These are phyloP conservation scores for Fusarium sp. DNA, from an alignment of 2,329 filamentous ascomycete genomes.

Conservation along the genomic window DNA sequence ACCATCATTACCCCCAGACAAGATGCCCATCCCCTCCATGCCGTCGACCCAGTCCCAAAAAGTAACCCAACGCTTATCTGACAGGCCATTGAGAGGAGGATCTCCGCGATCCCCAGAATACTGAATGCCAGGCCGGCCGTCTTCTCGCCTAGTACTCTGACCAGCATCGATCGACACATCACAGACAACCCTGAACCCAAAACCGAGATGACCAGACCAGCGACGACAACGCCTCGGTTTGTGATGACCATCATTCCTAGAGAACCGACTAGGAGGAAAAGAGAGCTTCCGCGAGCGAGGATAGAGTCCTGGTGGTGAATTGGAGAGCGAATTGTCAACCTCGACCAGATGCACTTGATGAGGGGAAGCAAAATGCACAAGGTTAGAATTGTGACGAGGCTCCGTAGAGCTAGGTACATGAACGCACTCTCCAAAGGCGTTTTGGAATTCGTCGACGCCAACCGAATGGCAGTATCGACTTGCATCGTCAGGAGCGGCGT, in stretches of 20 bases:
- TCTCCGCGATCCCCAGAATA: constrained; percentile 39
- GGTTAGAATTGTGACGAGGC: constrained; percentile 35
- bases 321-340: background rate
- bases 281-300: constrained; percentile 34
- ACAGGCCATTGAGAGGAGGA: constrained; percentile 36
- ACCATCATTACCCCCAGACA: constrained; percentile 29
- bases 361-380: constrained; percentile 38
- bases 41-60: constrained; percentile 38
- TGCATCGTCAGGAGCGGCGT: constrained; percentile 38
- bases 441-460: constrained; percentile 43
- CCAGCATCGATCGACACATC: constrained; percentile 41
- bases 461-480: constrained; percentile 35
- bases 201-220: constrained; percentile 35
- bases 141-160: constrained; percentile 21
- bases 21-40: constrained; percentile 41
- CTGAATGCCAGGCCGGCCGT: constrained; percentile 39
- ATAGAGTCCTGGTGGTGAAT: constrained; percentile 21
- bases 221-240: constrained; percentile 30
- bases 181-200: constrained; percentile 41
- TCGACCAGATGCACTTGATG: constrained; percentile 19
- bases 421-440: constrained; percentile 36
- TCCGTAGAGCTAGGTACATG: constrained; percentile 40
- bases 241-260: constrained; percentile 38
- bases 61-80: constrained; percentile 36
- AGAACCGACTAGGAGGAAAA: constrained; percentile 39